Evolutionary conservation across 106 monocot species (phyloP), one percentile per base, ranked within the genome.

Genomic region (Dioscorea zingiberensis): DNA sequence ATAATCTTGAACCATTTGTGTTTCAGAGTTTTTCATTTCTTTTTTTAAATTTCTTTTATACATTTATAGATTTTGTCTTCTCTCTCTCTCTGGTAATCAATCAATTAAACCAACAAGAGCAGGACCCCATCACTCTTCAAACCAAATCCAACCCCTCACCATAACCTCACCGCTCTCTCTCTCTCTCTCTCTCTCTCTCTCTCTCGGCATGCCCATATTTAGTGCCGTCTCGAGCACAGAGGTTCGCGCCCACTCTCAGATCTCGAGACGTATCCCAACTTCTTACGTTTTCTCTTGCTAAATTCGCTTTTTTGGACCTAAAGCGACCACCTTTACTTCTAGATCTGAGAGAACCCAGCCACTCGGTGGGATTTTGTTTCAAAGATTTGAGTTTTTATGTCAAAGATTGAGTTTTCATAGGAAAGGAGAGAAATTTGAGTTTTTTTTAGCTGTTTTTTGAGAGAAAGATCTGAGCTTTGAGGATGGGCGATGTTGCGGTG

Each of bases 261-360:
- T 67, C 67, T 67, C 67, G n/a, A 67, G 55, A 54, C 12, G 17
- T 30, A 30, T 38, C 38, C 17, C 53, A 29, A 9, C 19, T 49
- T 51, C 27, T n/a, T 21, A 21, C 67, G 22, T 32, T 67, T 27
- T 32, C 54, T 21, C 32, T 32, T 19, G 1, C 67, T 22, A 55
- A 67, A 55, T 22, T 38, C 28, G 27, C 3, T 30, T 59, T 21
- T 38, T 67, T 67, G 19, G 6, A 29, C 21, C 15, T 8, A 55
- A 67, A 53, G 49, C 10, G 18, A 25, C 18, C 65, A 18, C 28
- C 28, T 66, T 66, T 17, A 6, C 17, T 27, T 18, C 18, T 19
- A 53, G 27, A 53, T 66, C 65, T 25, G 48, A 21, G 16, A 38
- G 38, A 38, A 38, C 9, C 38, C 10, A 38, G n/a, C 10, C 18